phyloP scores from a whole-genome alignment of 192 early-diverging fungal species.

The Linnemannia elongata region DNA sequence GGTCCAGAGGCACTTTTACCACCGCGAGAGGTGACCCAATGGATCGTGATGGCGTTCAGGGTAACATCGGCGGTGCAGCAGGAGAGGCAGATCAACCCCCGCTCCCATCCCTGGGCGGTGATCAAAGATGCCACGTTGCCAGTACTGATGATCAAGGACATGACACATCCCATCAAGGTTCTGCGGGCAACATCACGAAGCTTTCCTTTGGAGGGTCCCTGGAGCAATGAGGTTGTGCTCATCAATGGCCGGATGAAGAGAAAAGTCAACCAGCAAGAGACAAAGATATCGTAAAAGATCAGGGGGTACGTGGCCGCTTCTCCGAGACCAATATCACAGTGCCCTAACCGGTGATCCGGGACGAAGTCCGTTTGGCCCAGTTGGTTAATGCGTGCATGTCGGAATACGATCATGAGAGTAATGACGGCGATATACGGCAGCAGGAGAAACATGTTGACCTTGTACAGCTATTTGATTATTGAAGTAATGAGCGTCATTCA shows the following conservation, averaged over 20 bases:
- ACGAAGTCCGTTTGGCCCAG: neutral
- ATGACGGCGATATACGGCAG: neutral
- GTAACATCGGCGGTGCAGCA: slow-evolving; percentile 63
- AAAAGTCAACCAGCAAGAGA: slow-evolving; percentile 20
- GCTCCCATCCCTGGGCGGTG: slow-evolving; percentile 51
- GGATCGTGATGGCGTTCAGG: slow-evolving; percentile 56
- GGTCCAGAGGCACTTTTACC: neutral
- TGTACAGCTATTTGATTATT: neutral
- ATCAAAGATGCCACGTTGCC: slow-evolving; percentile 58
- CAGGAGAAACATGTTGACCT: neutral
- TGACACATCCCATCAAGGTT: slow-evolving; percentile 56
- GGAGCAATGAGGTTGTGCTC: slow-evolving; percentile 33
- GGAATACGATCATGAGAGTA: neutral
- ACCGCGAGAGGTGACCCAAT: slow-evolving; percentile 59
- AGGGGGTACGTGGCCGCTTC: neutral
- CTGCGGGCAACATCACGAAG: slow-evolving; percentile 50
- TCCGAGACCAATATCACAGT: slow-evolving; percentile 6
- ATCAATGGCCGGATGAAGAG: slow-evolving; percentile 25
- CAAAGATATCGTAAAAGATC: slow-evolving; percentile 15
- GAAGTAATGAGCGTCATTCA: neutral
- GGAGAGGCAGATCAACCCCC: slow-evolving; percentile 60
- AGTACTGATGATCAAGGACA: slow-evolving; percentile 56
- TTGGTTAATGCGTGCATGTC: neutral
- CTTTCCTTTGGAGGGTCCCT: slow-evolving; percentile 46
- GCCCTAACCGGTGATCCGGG: neutral